Conservation (phyloP, 2,329 filamentous ascomycete genomes). For the Neonectria punicea region DNA sequence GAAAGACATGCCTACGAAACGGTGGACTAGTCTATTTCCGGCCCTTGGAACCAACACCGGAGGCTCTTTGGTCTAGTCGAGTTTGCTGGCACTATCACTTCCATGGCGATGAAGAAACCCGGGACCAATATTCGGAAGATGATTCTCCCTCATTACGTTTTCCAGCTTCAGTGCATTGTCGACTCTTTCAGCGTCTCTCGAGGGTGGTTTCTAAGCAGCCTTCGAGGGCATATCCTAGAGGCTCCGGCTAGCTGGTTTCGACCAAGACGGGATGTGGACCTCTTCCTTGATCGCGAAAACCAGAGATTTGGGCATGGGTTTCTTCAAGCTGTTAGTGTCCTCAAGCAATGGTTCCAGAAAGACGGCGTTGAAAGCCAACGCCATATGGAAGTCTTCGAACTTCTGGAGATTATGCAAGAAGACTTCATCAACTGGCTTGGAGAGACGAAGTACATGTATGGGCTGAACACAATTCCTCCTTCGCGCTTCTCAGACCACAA, state of each 20-base stretch:
- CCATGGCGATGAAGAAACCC: conserved; percentile 57
- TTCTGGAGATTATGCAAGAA: conserved; percentile 15
- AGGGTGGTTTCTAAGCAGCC: conserved; percentile 52
- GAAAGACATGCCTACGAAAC: conserved; percentile 47
- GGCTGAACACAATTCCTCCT: conserved; percentile 44
- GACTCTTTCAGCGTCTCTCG: conserved; percentile 57
- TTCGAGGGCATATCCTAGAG: conserved; percentile 50
- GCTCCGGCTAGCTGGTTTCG: conserved; percentile 49
- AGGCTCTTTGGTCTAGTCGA: conserved; percentile 57
- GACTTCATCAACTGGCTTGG: conserved; percentile 33
- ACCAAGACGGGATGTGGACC: conserved; percentile 53
- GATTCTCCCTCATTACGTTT: conserved; percentile 59
- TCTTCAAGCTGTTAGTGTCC: not conserved
- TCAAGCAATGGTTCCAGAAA: conserved; percentile 6
- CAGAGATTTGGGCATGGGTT: conserved; percentile 34
- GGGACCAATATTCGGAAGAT: conserved; percentile 49
- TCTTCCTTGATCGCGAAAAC: conserved; percentile 54
- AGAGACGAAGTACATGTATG: conserved; percentile 21
- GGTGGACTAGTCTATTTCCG: conserved; percentile 55
- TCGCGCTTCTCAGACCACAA: conserved; percentile 55
- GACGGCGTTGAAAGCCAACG: not conserved
- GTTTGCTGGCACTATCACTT: conserved; percentile 56
- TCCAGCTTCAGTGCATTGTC: conserved; percentile 61
- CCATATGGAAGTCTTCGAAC: not conserved
- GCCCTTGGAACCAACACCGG: conserved; percentile 45